Conservation (phyloP, 139 green algal genomes). For the Ulvella scutata region DNA sequence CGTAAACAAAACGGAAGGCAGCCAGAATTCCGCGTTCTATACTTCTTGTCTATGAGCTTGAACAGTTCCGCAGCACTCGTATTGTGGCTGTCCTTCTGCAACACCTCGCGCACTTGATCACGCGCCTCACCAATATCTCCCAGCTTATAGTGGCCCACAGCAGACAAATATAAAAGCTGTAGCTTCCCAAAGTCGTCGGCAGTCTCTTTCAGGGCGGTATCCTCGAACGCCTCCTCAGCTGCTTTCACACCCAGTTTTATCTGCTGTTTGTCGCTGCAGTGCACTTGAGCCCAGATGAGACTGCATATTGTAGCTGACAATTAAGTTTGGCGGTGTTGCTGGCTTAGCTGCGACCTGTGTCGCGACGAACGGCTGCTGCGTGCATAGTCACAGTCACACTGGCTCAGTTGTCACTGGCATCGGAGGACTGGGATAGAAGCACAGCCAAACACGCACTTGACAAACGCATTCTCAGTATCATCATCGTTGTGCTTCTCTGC, state of each 20-base stretch:
- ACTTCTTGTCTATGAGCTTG: not conserved
- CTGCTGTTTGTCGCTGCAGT: not conserved
- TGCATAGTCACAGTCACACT: too few relatives aligned
- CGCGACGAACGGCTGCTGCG: too few relatives aligned
- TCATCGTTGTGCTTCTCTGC: not conserved
- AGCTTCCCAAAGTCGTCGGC: not conserved
- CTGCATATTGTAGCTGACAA: not conserved
- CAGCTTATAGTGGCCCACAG: not conserved
- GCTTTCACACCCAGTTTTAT: not conserved
- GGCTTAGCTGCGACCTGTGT: too few relatives aligned
- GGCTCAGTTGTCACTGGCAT: too few relatives aligned
- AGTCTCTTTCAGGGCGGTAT: not conserved
- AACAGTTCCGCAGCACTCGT: not conserved
- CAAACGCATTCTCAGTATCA: too few relatives aligned
- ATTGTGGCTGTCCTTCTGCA: not conserved
- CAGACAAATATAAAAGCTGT: not conserved
- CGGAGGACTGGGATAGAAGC: too few relatives aligned
- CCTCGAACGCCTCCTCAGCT: not conserved
- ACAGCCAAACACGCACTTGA: too few relatives aligned
- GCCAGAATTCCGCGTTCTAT: not conserved
- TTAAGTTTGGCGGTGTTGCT: too few relatives aligned
- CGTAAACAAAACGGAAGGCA: too few relatives aligned
- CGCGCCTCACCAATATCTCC: not conserved
- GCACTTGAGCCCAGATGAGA: slow-evolving; percentile 1
- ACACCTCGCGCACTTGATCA: not conserved